These are phyloP conservation scores for Ophiocordyceps australis DNA, from an alignment of 2,329 filamentous ascomycete species.

Conservation along the genomic window DNA sequence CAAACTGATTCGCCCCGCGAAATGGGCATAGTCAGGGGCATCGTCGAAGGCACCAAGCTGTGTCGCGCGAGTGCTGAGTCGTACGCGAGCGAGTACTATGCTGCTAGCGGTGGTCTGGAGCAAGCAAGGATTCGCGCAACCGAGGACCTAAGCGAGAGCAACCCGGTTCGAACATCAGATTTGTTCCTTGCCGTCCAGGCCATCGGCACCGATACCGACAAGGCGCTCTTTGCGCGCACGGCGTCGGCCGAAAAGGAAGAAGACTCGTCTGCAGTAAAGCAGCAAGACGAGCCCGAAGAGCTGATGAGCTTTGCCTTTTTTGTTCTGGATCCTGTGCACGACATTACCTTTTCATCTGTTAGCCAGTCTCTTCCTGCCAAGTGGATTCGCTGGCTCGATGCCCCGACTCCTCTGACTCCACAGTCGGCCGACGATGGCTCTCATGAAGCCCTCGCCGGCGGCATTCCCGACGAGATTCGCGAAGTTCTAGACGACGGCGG, in stretches of 20 bases:
- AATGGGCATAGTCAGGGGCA: conserved; percentile 61
- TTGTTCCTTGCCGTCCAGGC: conserved; percentile 95
- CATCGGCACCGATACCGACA: conserved; percentile 45
- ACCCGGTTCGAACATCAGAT: conserved; percentile 82
- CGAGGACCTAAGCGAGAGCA: conserved; percentile 62
- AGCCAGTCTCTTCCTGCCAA: conserved; percentile 69
- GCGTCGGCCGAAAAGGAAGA: conserved; percentile 34
- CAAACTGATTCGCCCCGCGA: conserved; percentile 51
- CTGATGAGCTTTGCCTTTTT: conserved; percentile 60
- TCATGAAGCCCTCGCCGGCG: conserved; percentile 15
- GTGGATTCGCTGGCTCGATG: conserved; percentile 88
- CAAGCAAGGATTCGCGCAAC: conserved; percentile 64
- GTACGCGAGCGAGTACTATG: conserved; percentile 74
- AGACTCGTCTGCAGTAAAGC: conserved; percentile 30
- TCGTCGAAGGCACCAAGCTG: conserved; percentile 79
- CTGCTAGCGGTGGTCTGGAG: conserved; percentile 59
- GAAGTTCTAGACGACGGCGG: conserved; percentile 61
- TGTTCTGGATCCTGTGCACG: conserved; percentile 75
- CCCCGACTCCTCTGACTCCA: conserved; percentile 38
- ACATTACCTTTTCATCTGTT: conserved; percentile 68
- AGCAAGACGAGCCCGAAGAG: conserved; percentile 36
- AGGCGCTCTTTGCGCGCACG: conserved; percentile 48
- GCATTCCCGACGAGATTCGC: conserved; percentile 62
- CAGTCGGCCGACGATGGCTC: conserved; percentile 31
- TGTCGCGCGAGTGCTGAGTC: conserved; percentile 77